Evolutionary conservation across 805 yeast genomes (phyloP).

Genomic region (Yamadazyma takamatsuzukensis): DNA sequence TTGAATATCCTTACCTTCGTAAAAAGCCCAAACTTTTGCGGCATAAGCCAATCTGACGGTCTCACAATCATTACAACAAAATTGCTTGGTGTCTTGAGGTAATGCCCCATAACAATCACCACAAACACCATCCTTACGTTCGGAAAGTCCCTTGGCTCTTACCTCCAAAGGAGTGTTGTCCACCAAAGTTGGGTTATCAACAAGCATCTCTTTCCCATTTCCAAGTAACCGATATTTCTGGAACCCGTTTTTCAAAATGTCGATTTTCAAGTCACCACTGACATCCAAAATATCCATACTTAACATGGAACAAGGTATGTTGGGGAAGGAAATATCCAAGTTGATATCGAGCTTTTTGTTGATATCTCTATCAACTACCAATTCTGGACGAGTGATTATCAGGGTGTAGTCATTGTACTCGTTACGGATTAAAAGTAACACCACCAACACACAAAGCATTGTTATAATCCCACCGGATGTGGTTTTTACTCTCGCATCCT

Average conservation of each 20-base stretch:
- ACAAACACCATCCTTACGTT: constrained; percentile 49
- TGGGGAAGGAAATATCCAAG: constrained; percentile 78
- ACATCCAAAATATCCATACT: constrained; percentile 86
- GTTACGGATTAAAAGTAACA: constrained; percentile 58
- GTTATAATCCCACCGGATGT: constrained; percentile 90
- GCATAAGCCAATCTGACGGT: constrained; percentile 80
- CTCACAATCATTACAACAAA: constrained; percentile 84
- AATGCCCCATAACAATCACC: constrained; percentile 90
- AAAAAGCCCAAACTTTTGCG: constrained; percentile 78
- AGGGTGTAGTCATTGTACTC: constrained; percentile 76
- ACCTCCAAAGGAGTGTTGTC: constrained; percentile 24
- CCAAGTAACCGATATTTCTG: constrained; percentile 59
- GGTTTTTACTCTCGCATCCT: constrained; percentile 86
- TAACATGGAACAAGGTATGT: constrained; percentile 79
- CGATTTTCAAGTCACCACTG: constrained; percentile 79
- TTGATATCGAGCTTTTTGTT: constrained; percentile 73
- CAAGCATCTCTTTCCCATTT: constrained; percentile 44
- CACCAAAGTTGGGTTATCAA: constrained; percentile 21
- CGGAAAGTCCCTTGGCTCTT: constrained; percentile 28
- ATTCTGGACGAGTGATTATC: constrained; percentile 70
- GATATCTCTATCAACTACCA: constrained; percentile 83
- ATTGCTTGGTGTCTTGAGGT: constrained; percentile 50
- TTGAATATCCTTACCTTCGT: constrained; percentile 79
- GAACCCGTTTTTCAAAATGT: constrained; percentile 68
- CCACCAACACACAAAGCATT: constrained; percentile 58